phyloP scores from a whole-genome alignment of 1,284 basidiomycete genomes.

The Ustilago cynodontis region DNA sequence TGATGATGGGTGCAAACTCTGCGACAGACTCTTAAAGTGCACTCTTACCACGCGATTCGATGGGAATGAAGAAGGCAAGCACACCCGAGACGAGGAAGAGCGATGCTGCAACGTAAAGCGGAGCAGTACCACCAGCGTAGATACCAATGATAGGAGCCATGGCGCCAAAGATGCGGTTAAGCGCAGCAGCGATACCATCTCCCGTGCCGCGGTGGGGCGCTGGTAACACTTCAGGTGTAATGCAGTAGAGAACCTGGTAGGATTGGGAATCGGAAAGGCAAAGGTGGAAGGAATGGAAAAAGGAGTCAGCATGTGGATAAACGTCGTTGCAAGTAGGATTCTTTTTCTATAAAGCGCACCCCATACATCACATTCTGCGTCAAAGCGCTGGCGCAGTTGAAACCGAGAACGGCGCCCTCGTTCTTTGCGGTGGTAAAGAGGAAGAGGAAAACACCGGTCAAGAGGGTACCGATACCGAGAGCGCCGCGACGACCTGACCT shows the following conservation, averaged over 20 bases:
- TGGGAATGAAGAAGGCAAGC: slow-evolving; percentile 59
- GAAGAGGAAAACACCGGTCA: slow-evolving; percentile 69
- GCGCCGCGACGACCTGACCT: slow-evolving; percentile 66
- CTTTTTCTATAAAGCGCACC: slow-evolving; percentile 6
- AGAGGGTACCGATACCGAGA: slow-evolving; percentile 65
- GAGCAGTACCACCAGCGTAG: slow-evolving; percentile 50
- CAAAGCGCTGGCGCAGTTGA: slow-evolving; percentile 62
- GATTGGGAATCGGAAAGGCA: no score
- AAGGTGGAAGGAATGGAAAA: no score
- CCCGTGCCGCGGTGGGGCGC: slow-evolving; percentile 68
- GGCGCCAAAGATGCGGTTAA: slow-evolving; percentile 65
- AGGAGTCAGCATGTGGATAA: no score
- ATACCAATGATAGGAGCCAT: slow-evolving; percentile 67
- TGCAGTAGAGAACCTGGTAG: slow-evolving; percentile 48
- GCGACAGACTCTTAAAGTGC: slow-evolving; percentile 26
- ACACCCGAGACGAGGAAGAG: slow-evolving; percentile 62
- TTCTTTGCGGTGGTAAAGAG: slow-evolving; percentile 60
- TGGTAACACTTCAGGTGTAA: slow-evolving; percentile 67
- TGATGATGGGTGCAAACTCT: not conserved
- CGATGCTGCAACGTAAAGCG: slow-evolving; percentile 61
- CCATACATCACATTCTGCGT: slow-evolving; percentile 63
- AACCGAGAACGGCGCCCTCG: slow-evolving; percentile 56
- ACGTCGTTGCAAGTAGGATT: no score
- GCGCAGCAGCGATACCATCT: slow-evolving; percentile 63
- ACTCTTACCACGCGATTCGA: slow-evolving; percentile 57